Base-by-base conservation (phyloP, 768 basidiomycete species). In the Amanita phalloides region DNA sequence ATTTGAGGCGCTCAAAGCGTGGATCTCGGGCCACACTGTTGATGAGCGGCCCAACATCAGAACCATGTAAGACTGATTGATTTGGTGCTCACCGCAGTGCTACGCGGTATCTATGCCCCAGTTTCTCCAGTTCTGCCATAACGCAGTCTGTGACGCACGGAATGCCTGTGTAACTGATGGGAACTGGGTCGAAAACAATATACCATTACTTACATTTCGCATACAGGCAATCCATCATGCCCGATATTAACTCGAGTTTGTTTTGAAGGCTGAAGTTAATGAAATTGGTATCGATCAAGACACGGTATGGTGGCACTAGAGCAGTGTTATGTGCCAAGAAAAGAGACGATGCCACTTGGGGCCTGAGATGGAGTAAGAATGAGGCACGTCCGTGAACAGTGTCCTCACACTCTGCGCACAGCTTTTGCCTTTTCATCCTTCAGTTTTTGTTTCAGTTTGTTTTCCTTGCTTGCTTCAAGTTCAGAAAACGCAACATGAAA, bases 211-310 rank as follows among this genome's bases (percentile, higher is more conserved):
- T 58, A 95, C 95, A 97, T 72, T 99, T 98, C 10, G 96, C 96
- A 67, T 90, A 96, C 13, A 98, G 73, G 61, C 92, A 95, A 62
- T 99, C 96, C 96, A 99, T 98, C 96, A 99, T 97, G n/a, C 90
- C 93, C 60, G 85, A 82, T 20, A 97, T 75, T 50, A 98, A 77
- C 66, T 99, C 96, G 57, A 99, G 71, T 66, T 97, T 96, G 68
- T 98, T 99, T 71, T 99, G 96, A 45, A 99, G 76, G 58, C 86
- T 90, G 65, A 98, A 95, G 64, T 98, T 98, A 76, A 99, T 99
- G 60, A 99, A 98, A 66, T 99, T 99, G 64, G 96, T 99, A 68
- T 99, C 96, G 54, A 99, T 91, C 36, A 99, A 80, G 25, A 99
- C 90, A 17, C 95, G 83, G 64, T 98, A 99, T 3, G 96, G 96